Evolutionary conservation across 139 green algal genomes (phyloP).

Genomic region (Micractinium sp.): DNA sequence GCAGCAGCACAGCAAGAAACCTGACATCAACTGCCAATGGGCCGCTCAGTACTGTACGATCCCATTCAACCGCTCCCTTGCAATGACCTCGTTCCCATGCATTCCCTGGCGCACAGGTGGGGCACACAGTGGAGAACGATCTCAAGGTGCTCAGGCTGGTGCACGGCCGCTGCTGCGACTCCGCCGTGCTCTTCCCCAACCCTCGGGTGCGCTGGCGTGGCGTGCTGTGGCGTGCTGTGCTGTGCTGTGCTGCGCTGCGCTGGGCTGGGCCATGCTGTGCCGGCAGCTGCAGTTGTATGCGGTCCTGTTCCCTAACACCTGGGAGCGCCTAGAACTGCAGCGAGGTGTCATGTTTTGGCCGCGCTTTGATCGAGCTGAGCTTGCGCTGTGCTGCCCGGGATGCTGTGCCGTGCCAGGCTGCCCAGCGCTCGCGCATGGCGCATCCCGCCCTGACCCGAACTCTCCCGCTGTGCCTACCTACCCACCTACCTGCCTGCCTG

Average conservation of each 20-base stretch:
- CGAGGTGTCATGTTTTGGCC: no score
- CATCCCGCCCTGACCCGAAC: no score
- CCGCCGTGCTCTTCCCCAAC: slow-evolving; percentile 82
- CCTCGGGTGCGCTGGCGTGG: slow-evolving; percentile 51
- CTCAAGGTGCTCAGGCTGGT: slow-evolving; percentile 72
- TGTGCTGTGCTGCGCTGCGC: neutral
- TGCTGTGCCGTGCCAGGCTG: no score
- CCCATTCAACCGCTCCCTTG: neutral
- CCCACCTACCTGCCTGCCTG: neutral
- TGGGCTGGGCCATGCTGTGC: neutral
- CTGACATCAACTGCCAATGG: neutral
- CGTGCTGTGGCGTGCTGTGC: neutral
- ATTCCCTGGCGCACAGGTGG: slow-evolving; percentile 47
- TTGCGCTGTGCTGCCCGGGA: no score
- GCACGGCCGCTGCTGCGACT: slow-evolving; percentile 83
- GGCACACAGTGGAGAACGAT: slow-evolving; percentile 93
- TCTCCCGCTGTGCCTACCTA: no score
- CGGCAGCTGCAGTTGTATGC: neutral
- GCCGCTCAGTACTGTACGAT: no score
- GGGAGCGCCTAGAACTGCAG: no score
- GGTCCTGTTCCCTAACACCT: neutral
- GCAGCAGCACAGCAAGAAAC: neutral
- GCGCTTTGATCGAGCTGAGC: no score
- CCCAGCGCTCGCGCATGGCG: no score
- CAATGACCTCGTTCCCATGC: neutral